Evolutionary conservation across 202 grass and related monocot species (phyloP).

Genomic region (Zoysia matrella): DNA sequence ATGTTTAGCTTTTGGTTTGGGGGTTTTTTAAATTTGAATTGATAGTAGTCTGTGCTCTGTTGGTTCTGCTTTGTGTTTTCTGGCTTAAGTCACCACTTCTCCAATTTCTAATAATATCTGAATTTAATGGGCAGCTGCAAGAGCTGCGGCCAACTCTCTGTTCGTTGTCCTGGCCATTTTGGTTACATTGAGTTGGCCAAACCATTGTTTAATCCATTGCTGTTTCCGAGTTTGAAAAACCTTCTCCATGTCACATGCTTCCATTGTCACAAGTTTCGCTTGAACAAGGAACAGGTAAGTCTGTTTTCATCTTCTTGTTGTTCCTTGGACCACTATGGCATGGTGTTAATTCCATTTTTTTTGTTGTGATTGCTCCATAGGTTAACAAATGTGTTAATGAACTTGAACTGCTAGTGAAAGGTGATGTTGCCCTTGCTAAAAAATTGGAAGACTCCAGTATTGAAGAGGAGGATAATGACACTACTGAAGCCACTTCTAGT

Average conservation of each 20-base stretch:
- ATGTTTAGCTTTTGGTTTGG: not conserved
- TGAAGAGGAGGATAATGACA: slow-evolving; percentile 38
- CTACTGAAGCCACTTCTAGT: slow-evolving; percentile 28
- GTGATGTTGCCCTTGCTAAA: slow-evolving; percentile 72
- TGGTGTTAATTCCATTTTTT: not conserved
- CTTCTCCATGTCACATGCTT: slow-evolving; percentile 80
- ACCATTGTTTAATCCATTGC: slow-evolving; percentile 76
- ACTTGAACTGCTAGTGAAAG: slow-evolving; percentile 68
- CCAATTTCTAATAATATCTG: slow-evolving; percentile 27
- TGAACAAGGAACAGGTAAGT: slow-evolving; percentile 54
- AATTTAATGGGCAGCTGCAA: slow-evolving; percentile 70
- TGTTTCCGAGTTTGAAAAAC: slow-evolving; percentile 64
- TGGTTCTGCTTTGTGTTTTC: not conserved
- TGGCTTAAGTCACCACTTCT: not conserved
- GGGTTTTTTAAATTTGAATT: not conserved
- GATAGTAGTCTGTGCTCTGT: not conserved
- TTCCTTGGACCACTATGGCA: not conserved
- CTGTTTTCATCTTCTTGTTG: slow-evolving; percentile 2
- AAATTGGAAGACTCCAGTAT: slow-evolving; percentile 49
- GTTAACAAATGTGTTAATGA: slow-evolving; percentile 58
- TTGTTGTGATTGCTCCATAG: slow-evolving; percentile 49
- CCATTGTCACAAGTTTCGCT: slow-evolving; percentile 76
- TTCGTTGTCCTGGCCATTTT: slow-evolving; percentile 81
- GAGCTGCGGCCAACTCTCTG: slow-evolving; percentile 68
- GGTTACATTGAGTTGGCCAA: slow-evolving; percentile 87